Evolutionary conservation across 441 rosid genomes (phyloP).

Genomic region (Adansonia grandidieri): DNA sequence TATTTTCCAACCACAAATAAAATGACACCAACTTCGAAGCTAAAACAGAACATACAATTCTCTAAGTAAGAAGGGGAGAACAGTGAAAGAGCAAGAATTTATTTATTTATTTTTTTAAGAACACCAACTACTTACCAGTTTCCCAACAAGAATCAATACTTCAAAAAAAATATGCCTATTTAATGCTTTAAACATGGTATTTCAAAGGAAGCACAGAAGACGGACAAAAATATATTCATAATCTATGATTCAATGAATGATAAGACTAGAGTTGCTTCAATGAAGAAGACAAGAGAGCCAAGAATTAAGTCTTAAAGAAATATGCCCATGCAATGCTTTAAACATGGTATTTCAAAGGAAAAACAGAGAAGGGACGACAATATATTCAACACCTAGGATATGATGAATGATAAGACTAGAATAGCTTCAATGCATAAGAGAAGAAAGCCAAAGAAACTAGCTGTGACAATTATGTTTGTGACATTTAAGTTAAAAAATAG

Average conservation of each 20-base stretch:
- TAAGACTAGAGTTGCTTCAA: background rate
- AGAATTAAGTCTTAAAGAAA: background rate
- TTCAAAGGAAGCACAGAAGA: background rate
- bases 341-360: conserved; percentile 1
- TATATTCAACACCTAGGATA: background rate
- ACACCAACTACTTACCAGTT: background rate
- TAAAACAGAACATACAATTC: background rate
- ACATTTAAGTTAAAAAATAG: conserved; percentile 11
- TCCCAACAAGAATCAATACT: conserved; percentile 1
- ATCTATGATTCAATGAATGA: conserved; percentile 1
- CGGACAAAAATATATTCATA: conserved; percentile 17
- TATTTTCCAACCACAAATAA: conserved; percentile 20
- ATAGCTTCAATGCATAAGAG: background rate
- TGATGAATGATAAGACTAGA: conserved; percentile 8
- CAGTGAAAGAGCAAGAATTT: background rate
- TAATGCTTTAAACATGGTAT: background rate
- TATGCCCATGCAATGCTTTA: background rate
- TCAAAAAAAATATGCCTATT: background rate
- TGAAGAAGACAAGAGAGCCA: conserved; percentile 7
- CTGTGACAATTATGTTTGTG: background rate
- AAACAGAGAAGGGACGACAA: conserved; percentile 5
- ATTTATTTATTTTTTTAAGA: too few relatives aligned
- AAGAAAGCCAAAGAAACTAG: conserved; percentile 4
- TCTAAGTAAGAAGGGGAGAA: background rate
- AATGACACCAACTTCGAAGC: background rate